phyloP scores from a whole-genome alignment of 2,329 filamentous ascomycete species.

The Tolypocladium guangdongense region DNA sequence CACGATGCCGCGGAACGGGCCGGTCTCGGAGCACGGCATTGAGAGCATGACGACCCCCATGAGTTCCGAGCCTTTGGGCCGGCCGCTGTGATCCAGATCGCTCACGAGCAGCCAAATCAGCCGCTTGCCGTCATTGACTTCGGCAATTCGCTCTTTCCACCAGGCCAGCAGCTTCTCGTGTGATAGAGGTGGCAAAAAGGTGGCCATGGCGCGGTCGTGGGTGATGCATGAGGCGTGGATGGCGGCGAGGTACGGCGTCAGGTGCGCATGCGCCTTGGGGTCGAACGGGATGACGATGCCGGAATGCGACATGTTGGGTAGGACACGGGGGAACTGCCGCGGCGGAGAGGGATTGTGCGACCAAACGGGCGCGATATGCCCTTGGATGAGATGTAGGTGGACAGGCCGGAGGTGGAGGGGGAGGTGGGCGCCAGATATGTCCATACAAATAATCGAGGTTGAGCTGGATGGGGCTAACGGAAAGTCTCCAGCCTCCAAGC shows the following conservation, averaged over 20 bases:
- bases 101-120: conserved; percentile 43
- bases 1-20: conserved; percentile 40
- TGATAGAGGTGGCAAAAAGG: conserved; percentile 48
- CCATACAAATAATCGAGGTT: not conserved
- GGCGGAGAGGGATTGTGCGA: not conserved
- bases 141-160: conserved; percentile 43
- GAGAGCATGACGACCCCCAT: conserved; percentile 46
- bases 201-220: conserved; percentile 43
- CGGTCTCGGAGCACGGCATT: conserved; percentile 43
- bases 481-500: not conserved
- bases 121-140: conserved; percentile 32
- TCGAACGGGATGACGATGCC: conserved; percentile 31
- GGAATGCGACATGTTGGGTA: conserved; percentile 16
- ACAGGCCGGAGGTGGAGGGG: too few species aligned
- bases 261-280: conserved; percentile 33
- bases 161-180: conserved; percentile 43
- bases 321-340: not conserved
- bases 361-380: not conserved
- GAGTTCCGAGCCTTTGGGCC: conserved; percentile 32
- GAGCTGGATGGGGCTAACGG: not conserved
- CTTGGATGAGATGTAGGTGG: not conserved
- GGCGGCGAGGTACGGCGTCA: conserved; percentile 45
- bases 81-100: conserved; percentile 18
- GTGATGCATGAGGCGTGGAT: conserved; percentile 50
- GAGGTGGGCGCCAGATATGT: not conserved